Evolutionary conservation across 257 asterid genomes (phyloP), one percentile per base, ranked within the genome.

Genomic region (Ehretia macrophylla): DNA sequence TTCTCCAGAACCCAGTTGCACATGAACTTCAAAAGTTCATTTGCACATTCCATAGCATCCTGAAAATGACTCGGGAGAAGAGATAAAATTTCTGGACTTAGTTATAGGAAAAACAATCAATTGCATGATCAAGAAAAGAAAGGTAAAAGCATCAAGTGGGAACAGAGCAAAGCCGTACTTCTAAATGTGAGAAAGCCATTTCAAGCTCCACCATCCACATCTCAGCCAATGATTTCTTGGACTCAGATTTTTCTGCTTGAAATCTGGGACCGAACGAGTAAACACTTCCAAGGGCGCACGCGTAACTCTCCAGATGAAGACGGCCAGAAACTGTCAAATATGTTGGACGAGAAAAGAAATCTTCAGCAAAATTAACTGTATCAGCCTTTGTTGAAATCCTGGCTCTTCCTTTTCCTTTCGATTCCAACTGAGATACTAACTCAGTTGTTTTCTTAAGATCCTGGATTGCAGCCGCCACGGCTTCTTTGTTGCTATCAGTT

Each of bases 261-360:
- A 92, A 92, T 65, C 93, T 78, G 27, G 99, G 99, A 67, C 97
- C 96, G 32, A 85, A 75, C 4, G 95, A 45, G 81, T 83, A 92
- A 10, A 88, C 99, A 55, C 77, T 86, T 47, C 99, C 99, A 18
- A 92, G 81, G 46, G 93, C 95, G 60, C 90, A 79, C 0, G 95
- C 96, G 21, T 81, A 82, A 57, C 97, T 86, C 82, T 86, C 93
- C 67, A 92, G 75, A 81, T 92, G 99, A 73, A 92, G 76, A 21
- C 83, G 85, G 5, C 97, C 97, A 5, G 85, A 77, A 49, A 49
- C 76, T 0, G 96, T 82, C 14, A 92, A 68, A 57, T 72, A 71
- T 0, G 92, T 72, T 75, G 50, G 73, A 67, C 76, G 56, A 17
- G 79, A 60, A 50, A 91, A 91, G 79, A 76, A 91, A 62, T 88